Evolutionary conservation across 176 grass and related monocot species (phyloP), one percentile per base, ranked within the genome.

Genomic region (Canna indica): DNA sequence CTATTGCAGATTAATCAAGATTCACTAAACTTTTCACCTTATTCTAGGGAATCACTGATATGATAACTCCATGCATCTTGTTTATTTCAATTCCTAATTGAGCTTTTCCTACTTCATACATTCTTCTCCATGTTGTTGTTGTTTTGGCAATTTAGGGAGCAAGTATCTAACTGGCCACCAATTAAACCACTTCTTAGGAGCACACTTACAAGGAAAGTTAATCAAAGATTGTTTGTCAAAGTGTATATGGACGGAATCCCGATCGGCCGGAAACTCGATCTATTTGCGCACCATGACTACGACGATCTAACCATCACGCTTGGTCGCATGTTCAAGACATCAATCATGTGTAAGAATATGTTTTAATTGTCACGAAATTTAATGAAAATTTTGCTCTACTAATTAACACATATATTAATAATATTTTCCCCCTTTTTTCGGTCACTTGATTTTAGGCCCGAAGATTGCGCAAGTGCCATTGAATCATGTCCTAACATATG

Each of bases 191-290:
- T 90, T 78, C 83, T 90, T n/a, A 82, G 83, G 77, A 90, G 77
- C 33, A 56, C 83, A 36, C 65, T 90, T 7, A 60, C 41, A 1
- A 57, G 80, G 7, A 80, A 81, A 9, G 70, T 36, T 50, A 35
- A 56, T 36, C 74, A 27, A 44, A 81, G 80, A 64, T 53, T 86
- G 41, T 86, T 83, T 1, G 77, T 90, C 36, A 90, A 90, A 71
- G 87, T 90, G 33, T 86, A 90, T 24, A 90, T 86, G 87, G 87
- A 90, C 73, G 83, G 87, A 10, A 59, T 90, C 48, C 83, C 77
- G 22, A 90, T 90, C 20, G 87, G 87, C 45, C 76, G 87, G 67
- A 90, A 90, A 64, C 78, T 90, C 32, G 87, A 90, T 56, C 57
- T 86, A 57, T 25, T 80, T 29, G 64, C 85, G 36, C 67, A 79